phyloP scores from a whole-genome alignment of 495 filamentous ascomycete genomes.

The Annulohypoxylon nitens region DNA sequence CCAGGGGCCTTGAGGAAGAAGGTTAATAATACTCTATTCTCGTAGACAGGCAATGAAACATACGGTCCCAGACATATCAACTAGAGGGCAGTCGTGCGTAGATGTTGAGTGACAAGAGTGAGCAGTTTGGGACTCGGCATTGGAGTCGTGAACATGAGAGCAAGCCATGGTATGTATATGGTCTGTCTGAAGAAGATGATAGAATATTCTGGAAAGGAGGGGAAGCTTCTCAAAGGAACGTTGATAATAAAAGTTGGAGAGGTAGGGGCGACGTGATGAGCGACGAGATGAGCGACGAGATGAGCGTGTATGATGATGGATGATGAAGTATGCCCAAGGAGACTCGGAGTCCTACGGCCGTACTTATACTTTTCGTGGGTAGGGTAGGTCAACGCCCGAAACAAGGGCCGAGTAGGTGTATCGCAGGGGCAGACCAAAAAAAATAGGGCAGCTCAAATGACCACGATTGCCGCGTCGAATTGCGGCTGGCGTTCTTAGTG shows the following conservation, averaged over 20 bases:
- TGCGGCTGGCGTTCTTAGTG: slow-evolving; percentile 45
- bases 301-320: slow-evolving; percentile 39
- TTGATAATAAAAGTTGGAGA: slow-evolving; percentile 16
- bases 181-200: slow-evolving; percentile 8
- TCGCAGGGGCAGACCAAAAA: slow-evolving; percentile 36
- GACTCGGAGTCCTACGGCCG: slow-evolving; percentile 41
- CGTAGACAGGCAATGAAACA: slow-evolving; percentile 18
- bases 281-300: slow-evolving; percentile 33
- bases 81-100: slow-evolving; percentile 24
- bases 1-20: slow-evolving; percentile 32
- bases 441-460: slow-evolving; percentile 34
- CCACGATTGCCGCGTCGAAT: slow-evolving; percentile 43
- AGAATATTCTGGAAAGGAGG: slow-evolving; percentile 1
- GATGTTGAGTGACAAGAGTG: slow-evolving; percentile 30
- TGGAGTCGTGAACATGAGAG: slow-evolving; percentile 33
- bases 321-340: slow-evolving; percentile 33
- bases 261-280: slow-evolving; percentile 10
- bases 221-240: slow-evolving; percentile 30
- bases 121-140: slow-evolving; percentile 17
- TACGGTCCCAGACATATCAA: slow-evolving; percentile 48
- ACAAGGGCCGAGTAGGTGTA: slow-evolving; percentile 41
- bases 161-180: slow-evolving; percentile 30
- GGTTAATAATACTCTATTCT: slow-evolving; percentile 27
- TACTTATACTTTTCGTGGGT: slow-evolving; percentile 45
- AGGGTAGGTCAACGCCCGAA: slow-evolving; percentile 35